Conservation (phyloP, 1,284 basidiomycete species). For the Tausonia pullulans region DNA sequence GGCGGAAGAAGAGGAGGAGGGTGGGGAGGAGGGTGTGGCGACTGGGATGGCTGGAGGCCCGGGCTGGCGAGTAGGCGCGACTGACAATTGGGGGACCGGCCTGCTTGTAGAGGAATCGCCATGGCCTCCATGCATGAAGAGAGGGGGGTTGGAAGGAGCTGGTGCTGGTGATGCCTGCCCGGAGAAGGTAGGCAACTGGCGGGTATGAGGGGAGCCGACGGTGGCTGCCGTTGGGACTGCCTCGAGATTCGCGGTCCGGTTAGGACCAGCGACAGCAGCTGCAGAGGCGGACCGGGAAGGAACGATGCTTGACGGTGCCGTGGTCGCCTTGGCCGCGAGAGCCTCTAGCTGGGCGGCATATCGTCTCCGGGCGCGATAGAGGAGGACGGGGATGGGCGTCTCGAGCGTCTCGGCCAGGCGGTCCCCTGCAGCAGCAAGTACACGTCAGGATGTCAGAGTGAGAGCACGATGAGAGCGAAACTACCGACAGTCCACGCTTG, state of each 20-base stretch:
- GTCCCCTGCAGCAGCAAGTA: neutral
- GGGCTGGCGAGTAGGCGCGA: too few relatives aligned
- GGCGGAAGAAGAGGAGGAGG: neutral
- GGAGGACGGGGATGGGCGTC: neutral
- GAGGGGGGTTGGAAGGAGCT: too few relatives aligned
- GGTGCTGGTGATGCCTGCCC: neutral
- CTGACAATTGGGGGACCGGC: too few relatives aligned
- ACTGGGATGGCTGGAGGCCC: too few relatives aligned
- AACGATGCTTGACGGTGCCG: too few relatives aligned
- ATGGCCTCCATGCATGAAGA: too few relatives aligned
- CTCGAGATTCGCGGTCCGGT: too few relatives aligned
- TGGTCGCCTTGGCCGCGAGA: neutral
- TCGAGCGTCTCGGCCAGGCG: neutral
- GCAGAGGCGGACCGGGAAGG: too few relatives aligned
- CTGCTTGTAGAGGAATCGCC: neutral
- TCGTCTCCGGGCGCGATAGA: neutral
- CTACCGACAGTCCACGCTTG: slow-evolving; percentile 2
- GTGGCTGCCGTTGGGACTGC: neutral
- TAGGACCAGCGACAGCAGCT: neutral
- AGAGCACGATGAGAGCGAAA: neutral
- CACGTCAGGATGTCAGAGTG: neutral
- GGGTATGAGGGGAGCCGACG: neutral
- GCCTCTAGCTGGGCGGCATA: neutral
- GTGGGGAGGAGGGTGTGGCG: neutral
- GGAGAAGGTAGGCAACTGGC: neutral